These are phyloP conservation scores for Prunus campanulata DNA, from an alignment of 306 rosid species.

Conservation along the genomic window DNA sequence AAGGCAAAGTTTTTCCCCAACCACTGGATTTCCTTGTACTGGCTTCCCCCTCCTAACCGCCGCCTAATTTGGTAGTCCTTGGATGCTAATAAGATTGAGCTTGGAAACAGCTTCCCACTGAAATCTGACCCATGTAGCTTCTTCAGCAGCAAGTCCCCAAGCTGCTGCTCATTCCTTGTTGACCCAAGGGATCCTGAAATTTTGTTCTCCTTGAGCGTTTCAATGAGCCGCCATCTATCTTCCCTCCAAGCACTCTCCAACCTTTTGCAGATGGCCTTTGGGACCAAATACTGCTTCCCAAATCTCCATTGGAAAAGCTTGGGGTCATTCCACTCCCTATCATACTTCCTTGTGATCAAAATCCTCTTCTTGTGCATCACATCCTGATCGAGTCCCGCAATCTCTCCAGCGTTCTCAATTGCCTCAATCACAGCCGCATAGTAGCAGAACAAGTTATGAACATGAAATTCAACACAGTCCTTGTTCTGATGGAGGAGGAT, in stretches of 20 bases:
- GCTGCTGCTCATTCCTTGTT: slow-evolving; percentile 50
- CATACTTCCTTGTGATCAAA: slow-evolving; percentile 57
- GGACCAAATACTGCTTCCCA: slow-evolving; percentile 88
- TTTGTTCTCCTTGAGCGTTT: slow-evolving; percentile 54
- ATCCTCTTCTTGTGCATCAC: slow-evolving; percentile 71
- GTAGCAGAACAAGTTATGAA: slow-evolving; percentile 71
- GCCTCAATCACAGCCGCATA: slow-evolving; percentile 87
- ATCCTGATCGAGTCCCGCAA: slow-evolving; percentile 59
- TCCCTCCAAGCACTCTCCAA: slow-evolving; percentile 67
- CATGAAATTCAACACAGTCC: slow-evolving; percentile 70
- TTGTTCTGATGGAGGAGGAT: slow-evolving; percentile 54
- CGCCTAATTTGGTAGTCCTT: slow-evolving; percentile 67
- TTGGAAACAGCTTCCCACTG: slow-evolving; percentile 41
- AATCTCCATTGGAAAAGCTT: slow-evolving; percentile 81
- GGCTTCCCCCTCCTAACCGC: slow-evolving; percentile 58
- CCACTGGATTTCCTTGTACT: slow-evolving; percentile 85
- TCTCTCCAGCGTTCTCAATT: slow-evolving; percentile 69
- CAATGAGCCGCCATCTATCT: slow-evolving; percentile 75
- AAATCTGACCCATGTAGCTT: slow-evolving; percentile 42
- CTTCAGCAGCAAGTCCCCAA: slow-evolving; percentile 50
- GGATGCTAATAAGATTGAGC: slow-evolving; percentile 44
- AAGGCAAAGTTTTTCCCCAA: slow-evolving; percentile 74
- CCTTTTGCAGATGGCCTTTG: slow-evolving; percentile 50
- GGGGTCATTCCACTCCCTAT: slow-evolving; percentile 74
- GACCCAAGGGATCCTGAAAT: slow-evolving; percentile 12